A percentile compares a stretch with the other conserved stretches of the same genome.
phyloP scores from a whole-genome alignment of 2,329 filamentous ascomycete species.

The Calonectria hawksworthii region DNA sequence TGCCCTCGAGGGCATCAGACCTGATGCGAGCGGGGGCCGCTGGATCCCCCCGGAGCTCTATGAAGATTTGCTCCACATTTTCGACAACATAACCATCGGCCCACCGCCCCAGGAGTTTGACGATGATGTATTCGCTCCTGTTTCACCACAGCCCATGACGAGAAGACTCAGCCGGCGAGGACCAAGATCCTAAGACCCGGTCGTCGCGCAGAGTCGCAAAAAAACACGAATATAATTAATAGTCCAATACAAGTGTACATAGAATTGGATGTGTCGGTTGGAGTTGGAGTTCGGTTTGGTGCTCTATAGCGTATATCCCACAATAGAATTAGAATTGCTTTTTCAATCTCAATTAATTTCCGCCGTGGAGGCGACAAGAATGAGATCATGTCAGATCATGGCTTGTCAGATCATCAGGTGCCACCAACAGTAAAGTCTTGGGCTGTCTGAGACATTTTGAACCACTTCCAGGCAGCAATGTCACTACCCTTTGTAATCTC shows the following conservation, averaged over 20 bases:
- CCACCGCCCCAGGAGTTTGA: not conserved
- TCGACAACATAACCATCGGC: not conserved
- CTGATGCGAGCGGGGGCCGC: not conserved
- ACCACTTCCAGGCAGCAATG: not conserved
- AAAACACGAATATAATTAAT: not conserved
- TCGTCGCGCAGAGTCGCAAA: not conserved
- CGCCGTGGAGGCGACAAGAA: not conserved
- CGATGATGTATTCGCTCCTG: not conserved
- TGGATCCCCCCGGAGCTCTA: constrained; percentile 3
- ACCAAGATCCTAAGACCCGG: not conserved
- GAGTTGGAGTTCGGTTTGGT: not conserved
- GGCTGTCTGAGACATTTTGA: not conserved
- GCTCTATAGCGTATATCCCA: not conserved
- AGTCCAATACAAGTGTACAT: not conserved
- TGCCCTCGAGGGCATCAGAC: not conserved
- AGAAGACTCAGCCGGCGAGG: not conserved
- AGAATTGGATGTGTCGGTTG: not conserved
- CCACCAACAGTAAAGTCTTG: not conserved
- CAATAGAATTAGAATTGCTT: not conserved
- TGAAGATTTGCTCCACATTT: constrained; percentile 4
- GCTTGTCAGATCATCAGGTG: not conserved
- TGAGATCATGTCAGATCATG: not conserved
- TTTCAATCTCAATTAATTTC: not conserved
- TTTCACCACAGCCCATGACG: not conserved
- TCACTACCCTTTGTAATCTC: not conserved